phyloP scores from a whole-genome alignment of 345 rosid species.

The Pistacia integerrima region DNA sequence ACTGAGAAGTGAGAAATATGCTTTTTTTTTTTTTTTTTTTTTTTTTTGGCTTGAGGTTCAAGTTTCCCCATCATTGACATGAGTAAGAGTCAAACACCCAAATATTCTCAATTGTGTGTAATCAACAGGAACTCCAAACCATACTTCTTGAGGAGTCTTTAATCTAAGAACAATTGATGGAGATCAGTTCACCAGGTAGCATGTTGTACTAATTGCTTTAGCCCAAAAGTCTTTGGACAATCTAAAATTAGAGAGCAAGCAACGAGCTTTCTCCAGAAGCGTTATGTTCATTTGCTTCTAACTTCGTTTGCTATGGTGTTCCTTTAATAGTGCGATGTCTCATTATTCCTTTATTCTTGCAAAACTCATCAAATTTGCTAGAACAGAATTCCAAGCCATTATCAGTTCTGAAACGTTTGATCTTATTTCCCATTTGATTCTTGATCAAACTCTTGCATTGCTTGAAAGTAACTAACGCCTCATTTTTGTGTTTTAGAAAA shows the following conservation, averaged over 20 bases:
- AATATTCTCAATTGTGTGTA: not conserved
- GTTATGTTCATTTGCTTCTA: no score
- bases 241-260: not conserved
- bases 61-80: not conserved
- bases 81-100: not conserved
- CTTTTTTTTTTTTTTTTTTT: no score
- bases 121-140: not conserved
- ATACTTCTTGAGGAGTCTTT: constrained; percentile 2
- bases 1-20: no score
- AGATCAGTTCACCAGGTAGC: not conserved
- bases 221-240: not conserved
- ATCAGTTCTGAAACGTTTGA: not conserved
- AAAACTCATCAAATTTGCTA: not conserved
- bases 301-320: not conserved
- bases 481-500: no score
- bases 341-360: not conserved
- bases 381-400: not conserved
- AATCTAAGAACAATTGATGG: not conserved
- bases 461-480: no score
- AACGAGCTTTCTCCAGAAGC: not conserved
- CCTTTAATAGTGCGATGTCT: not conserved
- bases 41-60: no score
- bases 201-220: not conserved
- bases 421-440: not conserved
- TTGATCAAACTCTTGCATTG: no score